A percentile compares a stretch with the other conserved stretches of the same genome.
Conservation (phyloP, 441 rosid species). For the Rhodomyrtus psidioides region DNA sequence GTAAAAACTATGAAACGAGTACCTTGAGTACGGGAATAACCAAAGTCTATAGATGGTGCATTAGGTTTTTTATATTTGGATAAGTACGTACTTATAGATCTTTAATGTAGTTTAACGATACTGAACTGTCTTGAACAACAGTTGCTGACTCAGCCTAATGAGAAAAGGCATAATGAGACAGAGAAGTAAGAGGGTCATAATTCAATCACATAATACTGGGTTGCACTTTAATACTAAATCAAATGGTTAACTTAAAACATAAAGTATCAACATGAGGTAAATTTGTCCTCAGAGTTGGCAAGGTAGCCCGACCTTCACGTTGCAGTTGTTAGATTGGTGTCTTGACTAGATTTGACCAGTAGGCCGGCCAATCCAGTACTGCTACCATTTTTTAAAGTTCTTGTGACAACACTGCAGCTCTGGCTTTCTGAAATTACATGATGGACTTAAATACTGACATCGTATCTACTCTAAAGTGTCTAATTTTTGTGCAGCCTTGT, state of each 20-base stretch:
- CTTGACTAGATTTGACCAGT: not conserved
- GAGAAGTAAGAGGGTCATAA: not conserved
- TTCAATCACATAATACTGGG: not conserved
- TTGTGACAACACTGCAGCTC: not conserved
- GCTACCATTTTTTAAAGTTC: not conserved
- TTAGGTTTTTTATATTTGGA: not conserved
- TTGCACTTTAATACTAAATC: not conserved
- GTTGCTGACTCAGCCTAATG: not conserved
- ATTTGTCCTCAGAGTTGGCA: not conserved
- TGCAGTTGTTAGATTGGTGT: not conserved
- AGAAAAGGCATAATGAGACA: not conserved
- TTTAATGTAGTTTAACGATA: not conserved
- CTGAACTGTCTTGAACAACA: not conserved
- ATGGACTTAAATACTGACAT: not conserved
- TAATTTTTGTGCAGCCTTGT: slow-evolving; percentile 47
- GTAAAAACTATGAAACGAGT: not conserved
- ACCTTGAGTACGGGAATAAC: not conserved
- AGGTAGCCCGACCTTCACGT: not conserved
- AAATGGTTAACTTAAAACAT: not conserved
- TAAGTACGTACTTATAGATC: not conserved
- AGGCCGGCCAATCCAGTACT: not conserved
- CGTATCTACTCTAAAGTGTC: not conserved
- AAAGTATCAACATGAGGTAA: not conserved
- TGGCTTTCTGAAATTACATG: not conserved
- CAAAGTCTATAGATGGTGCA: not conserved